Percentiles rank a stretch among this genome's conserved stretches.
Conservation (phyloP, 192 early-diverging fungal genomes). For the Globomyces pollinis-pini region DNA sequence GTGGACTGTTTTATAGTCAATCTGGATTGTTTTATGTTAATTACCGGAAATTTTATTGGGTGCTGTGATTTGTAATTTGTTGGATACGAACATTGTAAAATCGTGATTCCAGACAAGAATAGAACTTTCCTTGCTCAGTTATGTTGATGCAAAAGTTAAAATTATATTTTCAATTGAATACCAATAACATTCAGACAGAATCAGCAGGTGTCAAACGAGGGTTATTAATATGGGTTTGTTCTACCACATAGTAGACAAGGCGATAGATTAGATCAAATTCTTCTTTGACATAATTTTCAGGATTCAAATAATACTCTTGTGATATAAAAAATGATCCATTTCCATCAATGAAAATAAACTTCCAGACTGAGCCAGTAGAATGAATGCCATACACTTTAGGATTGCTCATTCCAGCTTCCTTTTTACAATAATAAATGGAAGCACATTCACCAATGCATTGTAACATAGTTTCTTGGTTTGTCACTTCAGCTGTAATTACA, state of each 20-base stretch:
- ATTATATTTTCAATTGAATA: neutral
- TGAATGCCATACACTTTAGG: neutral
- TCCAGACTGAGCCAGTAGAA: neutral
- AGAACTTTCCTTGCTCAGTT: no score
- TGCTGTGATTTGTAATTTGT: no score
- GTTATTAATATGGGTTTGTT: neutral
- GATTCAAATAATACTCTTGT: neutral
- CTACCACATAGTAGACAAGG: conserved; percentile 1
- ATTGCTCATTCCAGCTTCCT: neutral
- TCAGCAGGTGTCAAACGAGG: neutral
- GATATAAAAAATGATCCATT: neutral
- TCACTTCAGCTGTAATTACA: neutral
- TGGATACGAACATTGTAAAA: no score
- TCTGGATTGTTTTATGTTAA: no score
- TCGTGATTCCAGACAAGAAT: no score
- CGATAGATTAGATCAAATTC: conserved; percentile 5
- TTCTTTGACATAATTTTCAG: conserved; percentile 3
- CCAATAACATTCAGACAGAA: neutral
- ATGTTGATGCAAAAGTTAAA: neutral
- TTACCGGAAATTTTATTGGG: no score
- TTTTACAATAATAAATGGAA: neutral
- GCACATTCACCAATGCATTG: conserved; percentile 4
- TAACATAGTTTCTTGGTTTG: neutral
- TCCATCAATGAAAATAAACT: conserved; percentile 2
- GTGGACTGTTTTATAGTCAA: no score